A percentile compares a stretch with the other conserved stretches of the same genome.
Evolutionary conservation across 495 filamentous ascomycete genomes (phyloP).

Genomic region (Tuber melanosporum): DNA sequence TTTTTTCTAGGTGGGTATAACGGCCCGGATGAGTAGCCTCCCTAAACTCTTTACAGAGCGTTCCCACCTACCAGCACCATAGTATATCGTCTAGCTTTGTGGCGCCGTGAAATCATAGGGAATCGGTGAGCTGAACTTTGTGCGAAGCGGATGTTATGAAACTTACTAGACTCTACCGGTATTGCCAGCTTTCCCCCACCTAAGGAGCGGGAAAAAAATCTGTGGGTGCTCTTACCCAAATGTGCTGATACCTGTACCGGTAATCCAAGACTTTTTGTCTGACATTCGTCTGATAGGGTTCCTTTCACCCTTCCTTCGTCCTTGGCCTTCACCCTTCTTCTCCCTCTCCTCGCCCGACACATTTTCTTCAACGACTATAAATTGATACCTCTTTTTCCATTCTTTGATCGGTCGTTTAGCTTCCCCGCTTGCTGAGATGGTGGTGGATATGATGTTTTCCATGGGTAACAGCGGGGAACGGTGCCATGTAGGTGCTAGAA

Average conservation of each 20-base stretch:
- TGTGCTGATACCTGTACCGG: neutral
- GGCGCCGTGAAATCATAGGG: neutral
- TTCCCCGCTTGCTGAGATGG: slow-evolving; percentile 13
- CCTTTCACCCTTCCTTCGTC: neutral
- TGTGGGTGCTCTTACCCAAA: neutral
- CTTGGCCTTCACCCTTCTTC: neutral
- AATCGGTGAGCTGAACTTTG: neutral
- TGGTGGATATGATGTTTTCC: slow-evolving; percentile 25
- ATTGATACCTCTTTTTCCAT: neutral
- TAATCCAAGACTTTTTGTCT: neutral
- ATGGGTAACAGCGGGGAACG: slow-evolving; percentile 23
- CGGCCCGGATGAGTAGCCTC: too few relatives aligned
- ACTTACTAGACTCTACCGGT: neutral
- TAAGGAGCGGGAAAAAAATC: neutral
- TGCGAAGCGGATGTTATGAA: neutral
- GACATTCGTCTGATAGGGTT: neutral
- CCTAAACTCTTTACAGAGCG: too few relatives aligned
- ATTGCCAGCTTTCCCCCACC: too few relatives aligned
- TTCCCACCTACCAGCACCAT: too few relatives aligned
- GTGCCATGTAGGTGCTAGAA: slow-evolving; percentile 16
- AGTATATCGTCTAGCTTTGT: neutral
- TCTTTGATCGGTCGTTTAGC: neutral
- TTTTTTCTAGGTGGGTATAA: too few relatives aligned
- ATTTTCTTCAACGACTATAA: neutral
- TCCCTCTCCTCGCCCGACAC: neutral